Base-by-base conservation (phyloP, 495 filamentous ascomycete species). In the Penicillium ochrochloron region DNA sequence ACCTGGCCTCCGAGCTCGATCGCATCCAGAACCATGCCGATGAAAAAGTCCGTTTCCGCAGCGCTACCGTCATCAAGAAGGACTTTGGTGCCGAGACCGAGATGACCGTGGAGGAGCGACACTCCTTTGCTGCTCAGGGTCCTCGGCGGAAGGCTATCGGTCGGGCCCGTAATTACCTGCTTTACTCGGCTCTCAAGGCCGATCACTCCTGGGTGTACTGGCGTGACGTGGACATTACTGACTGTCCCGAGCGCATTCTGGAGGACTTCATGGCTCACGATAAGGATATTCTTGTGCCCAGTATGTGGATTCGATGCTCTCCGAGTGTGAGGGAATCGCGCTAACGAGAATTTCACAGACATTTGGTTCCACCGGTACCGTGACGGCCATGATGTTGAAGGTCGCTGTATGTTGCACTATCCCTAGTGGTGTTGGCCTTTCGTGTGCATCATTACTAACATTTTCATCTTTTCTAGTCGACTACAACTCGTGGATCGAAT, bases 151-250 rank as follows among this genome's bases (percentile, higher is more conserved):
- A 94, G 78, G 87, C 91, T 41, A 93, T 99, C 84, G 95, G 89
- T 55, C 84, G 84, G 61, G 96, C 96, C 17, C 85, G 95, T 59
- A 99, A 99, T 75, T 98, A 97, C 75, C 83, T 99, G 25, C 87
- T 99, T 12, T 86, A 87, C 54, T 85, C 92, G 0, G 89, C 95
- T 27, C 75, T 99, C 66, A 96, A 94, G 81, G 84, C 93, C 3
- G 92, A 97, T 60, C 95, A 99, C 75, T 94, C 92, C 9, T 99
- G 95, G 95, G 96, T 99, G 27, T 98, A 97, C 76, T 99, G 95
- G 95, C 88, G 96, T 60, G 95, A 99, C 73, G 93, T 97, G 33
- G 95, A 99, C 78, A 97, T 99, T 69, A 84, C 89, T 29, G 95
- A 99, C 66, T 96, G 91, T 74, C 93, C 96, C 7, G 81, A 82